These are phyloP conservation scores for Colletotrichum camelliae DNA, from an alignment of 2,329 filamentous ascomycete genomes.

Conservation along the genomic window DNA sequence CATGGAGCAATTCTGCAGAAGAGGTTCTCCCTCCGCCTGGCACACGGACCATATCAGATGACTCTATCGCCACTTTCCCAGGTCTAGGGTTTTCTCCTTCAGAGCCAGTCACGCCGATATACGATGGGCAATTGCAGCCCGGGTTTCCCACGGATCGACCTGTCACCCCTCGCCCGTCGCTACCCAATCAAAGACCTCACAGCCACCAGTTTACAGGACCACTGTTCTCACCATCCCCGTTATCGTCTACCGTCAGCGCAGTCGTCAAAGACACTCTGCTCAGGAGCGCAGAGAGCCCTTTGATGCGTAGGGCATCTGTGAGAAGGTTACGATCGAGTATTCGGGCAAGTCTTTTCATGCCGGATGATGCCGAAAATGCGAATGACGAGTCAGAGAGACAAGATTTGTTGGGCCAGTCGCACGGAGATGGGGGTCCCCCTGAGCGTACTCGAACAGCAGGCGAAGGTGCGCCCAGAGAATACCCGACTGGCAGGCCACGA, in stretches of 20 bases:
- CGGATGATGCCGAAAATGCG: slow-evolving; percentile 44
- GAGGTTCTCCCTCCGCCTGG: slow-evolving; percentile 36
- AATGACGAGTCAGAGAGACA: slow-evolving; percentile 22
- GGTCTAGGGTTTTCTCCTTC: slow-evolving; percentile 29
- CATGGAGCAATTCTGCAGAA: slow-evolving; percentile 46
- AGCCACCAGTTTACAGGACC: slow-evolving; percentile 48
- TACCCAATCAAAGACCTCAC: slow-evolving; percentile 32
- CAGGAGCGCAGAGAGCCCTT: slow-evolving; percentile 45
- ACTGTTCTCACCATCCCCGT: slow-evolving; percentile 64
- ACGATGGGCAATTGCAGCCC: slow-evolving; percentile 29
- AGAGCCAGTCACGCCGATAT: slow-evolving; percentile 35
- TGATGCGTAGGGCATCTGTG: slow-evolving; percentile 47
- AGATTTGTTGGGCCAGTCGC: neutral
- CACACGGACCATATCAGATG: slow-evolving; percentile 41
- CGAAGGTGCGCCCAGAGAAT: slow-evolving; percentile 1
- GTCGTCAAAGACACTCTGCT: slow-evolving; percentile 63
- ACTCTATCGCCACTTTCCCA: slow-evolving; percentile 35
- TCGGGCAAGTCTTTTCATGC: slow-evolving; percentile 60
- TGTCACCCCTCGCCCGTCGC: slow-evolving; percentile 21
- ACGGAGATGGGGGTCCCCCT: neutral
- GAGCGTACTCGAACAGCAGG: slow-evolving; percentile 16
- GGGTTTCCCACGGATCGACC: slow-evolving; percentile 23
- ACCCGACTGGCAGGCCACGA: slow-evolving; percentile 35
- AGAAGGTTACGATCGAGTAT: slow-evolving; percentile 55
- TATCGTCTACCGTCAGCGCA: slow-evolving; percentile 63